Evolutionary conservation across 1,284 basidiomycete species (phyloP), one percentile per base, ranked within the genome.

Genomic region (Sanguinoderma infundibulare): DNA sequence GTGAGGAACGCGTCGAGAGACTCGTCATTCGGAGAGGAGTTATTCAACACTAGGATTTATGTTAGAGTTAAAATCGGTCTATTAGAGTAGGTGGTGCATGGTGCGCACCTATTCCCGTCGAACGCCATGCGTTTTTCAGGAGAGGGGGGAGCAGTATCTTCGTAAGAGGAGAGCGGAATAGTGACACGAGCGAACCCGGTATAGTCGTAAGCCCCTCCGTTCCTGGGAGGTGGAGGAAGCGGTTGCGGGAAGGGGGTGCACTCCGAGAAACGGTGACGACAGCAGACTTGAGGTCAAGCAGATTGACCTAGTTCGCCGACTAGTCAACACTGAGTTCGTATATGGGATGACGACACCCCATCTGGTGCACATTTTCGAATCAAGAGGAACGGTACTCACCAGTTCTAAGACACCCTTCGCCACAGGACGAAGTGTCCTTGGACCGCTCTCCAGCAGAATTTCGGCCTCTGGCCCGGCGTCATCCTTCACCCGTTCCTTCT

Each of bases 1-100:
- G 83, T 74, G 59, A 98, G 75, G 70, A 98, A 94, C 0, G 83
- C 75, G 68, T 97, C 88, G 20, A 98, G 82, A 3, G 90, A 91
- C 72, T 98, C 96, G 73, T 98, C 96, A 1, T 20, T 70, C 72
- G 34, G 22, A 17, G 36, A 42, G 2, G 59, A 51, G 7, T 22
- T 10, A 10, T 62, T 59, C 5, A 61, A 55, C 3, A 59, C 58
- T 59, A 17, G 8, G 6, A 24, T 42, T 50, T 14, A 8, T 30
- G 40, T 5, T 15, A 28, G 1, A 2, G 12, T 60, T 2, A 55
- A 22, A 67, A 35, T 10, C 34, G 51, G 5, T 35, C 17, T 17
- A 20, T 15, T 17, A 39, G 20, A 15, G 17, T 12, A n/a, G 7
- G 1, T 26, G n/a, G 24, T 17, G 26, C 52, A 53, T 39, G 52